phyloP scores from a whole-genome alignment of 148 eudicot genomes.

The Silene uniflora region DNA sequence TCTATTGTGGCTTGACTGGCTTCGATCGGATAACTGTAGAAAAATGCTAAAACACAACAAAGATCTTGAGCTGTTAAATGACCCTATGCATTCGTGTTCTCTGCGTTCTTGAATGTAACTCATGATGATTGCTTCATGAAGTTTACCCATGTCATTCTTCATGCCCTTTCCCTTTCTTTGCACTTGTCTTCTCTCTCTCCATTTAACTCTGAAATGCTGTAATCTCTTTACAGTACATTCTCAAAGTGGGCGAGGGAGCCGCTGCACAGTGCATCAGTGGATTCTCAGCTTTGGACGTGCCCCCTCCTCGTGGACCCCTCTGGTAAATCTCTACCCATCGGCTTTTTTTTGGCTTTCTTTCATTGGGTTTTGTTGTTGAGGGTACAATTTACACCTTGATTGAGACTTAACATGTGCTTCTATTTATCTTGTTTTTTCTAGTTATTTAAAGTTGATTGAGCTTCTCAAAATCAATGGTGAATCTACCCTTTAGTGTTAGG shows the following conservation, averaged over 20 bases:
- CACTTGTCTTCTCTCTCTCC: not conserved
- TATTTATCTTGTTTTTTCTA: too few relatives aligned
- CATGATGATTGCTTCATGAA: not conserved
- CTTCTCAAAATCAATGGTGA: too few relatives aligned
- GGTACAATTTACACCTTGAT: too few relatives aligned
- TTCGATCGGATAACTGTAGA: not conserved
- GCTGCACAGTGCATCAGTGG: constrained; percentile 90
- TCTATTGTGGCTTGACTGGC: not conserved
- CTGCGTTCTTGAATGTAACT: constrained; percentile 1
- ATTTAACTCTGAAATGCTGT: not conserved
- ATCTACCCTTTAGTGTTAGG: too few relatives aligned
- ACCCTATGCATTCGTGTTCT: not conserved
- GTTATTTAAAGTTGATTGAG: too few relatives aligned
- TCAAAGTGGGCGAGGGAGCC: constrained; percentile 73
- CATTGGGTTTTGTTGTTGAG: too few relatives aligned
- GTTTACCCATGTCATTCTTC: not conserved
- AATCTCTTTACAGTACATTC: constrained; percentile 51
- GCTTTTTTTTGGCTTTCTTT: too few relatives aligned
- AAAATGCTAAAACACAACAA: not conserved
- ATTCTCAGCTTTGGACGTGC: constrained; percentile 70
- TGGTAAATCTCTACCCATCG: constrained; percentile 42
- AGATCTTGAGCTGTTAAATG: not conserved
- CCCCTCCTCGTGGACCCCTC: constrained; percentile 93
- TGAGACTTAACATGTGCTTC: too few relatives aligned
- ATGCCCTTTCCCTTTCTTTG: not conserved